Evolutionary conservation across 441 rosid genomes (phyloP), one percentile per base, ranked within the genome.

Genomic region (Brassica hybrid): DNA sequence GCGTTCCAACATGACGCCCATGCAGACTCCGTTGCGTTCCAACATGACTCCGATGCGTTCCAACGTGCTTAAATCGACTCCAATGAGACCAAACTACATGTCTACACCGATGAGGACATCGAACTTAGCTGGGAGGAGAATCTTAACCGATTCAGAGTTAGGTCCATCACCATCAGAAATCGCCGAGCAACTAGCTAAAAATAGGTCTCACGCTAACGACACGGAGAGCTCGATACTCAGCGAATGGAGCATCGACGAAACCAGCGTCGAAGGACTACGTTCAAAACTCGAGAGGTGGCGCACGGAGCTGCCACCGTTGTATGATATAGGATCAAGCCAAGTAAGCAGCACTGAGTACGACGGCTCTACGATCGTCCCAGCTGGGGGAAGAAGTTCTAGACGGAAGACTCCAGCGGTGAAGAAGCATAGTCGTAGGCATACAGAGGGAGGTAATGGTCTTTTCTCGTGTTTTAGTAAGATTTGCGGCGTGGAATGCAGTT

Each of bases 151-250:
- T 66, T 93, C 94, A 0, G 96, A 94, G 21, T 60, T 91, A 59
- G 98, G 98, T 7, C 96, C 98, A 0, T 91, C 98, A 1, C 89
- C 97, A 2, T 93, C 98, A 9, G 98, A 91, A 80, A 88, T 94
- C 45, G 99, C 94, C 4, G 91, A 81, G 1, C 83, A 65, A 0
- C 67, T 85, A 59, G 89, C 89, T 0, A 88, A 68, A 68, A 81
- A 83, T n/a, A 73, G 70, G 75, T 57, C 76, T 3, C 74, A 54
- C 4, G 18, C 73, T 0, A 77, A 80, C 16, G 92, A 87, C 4
- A 72, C 82, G 0, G 94, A 85, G 59, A 87, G 92, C 66, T 87
- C 90, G 0, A 70, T 79, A 23, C 65, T 82, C 17, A 87, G 81
- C 2, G 89, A 75, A 14, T 86, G 92, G 97, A 85, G 88, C 61